phyloP scores from a whole-genome alignment of 805 yeast genomes.

The Pichia insulana region DNA sequence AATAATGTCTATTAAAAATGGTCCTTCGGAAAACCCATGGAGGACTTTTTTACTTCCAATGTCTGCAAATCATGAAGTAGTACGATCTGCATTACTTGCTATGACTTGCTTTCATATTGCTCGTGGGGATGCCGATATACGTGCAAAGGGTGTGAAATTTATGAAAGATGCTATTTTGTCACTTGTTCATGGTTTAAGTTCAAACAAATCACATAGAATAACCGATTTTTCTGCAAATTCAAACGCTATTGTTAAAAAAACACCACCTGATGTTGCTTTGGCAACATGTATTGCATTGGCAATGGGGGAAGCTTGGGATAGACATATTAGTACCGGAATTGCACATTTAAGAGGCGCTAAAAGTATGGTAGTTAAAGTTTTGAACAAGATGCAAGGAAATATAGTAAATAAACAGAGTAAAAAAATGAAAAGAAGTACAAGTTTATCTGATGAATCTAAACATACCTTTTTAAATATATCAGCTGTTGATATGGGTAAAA shows the following conservation, averaged over 20 bases:
- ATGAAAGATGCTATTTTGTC: slow-evolving; percentile 55
- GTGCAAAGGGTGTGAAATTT: slow-evolving; percentile 44
- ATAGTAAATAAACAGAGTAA: slow-evolving; percentile 7
- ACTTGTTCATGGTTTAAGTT: slow-evolving; percentile 45
- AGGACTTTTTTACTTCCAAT: slow-evolving; percentile 46
- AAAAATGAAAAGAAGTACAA: slow-evolving; percentile 5
- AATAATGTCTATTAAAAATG: slow-evolving; percentile 56
- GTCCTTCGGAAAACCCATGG: slow-evolving; percentile 65
- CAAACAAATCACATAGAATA: neutral
- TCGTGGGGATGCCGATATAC: slow-evolving; percentile 33
- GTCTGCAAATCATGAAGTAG: slow-evolving; percentile 44
- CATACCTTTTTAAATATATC: no score
- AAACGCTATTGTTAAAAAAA: neutral
- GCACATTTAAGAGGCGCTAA: slow-evolving; percentile 63
- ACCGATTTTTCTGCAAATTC: neutral
- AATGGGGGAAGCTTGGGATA: slow-evolving; percentile 61
- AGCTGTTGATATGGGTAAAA: no score
- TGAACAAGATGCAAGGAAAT: slow-evolving; percentile 19
- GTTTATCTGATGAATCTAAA: neutral
- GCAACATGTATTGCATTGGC: slow-evolving; percentile 58
- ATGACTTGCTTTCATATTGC: slow-evolving; percentile 59
- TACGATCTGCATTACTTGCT: slow-evolving; percentile 55
- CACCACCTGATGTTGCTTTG: slow-evolving; percentile 55
- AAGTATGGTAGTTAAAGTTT: slow-evolving; percentile 45
- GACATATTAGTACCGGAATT: slow-evolving; percentile 57